A percentile compares a stretch with the other conserved stretches of the same genome.
These are phyloP conservation scores for Aegilops sharonensis DNA, from an alignment of 176 grass and related monocot genomes.

Conservation along the genomic window DNA sequence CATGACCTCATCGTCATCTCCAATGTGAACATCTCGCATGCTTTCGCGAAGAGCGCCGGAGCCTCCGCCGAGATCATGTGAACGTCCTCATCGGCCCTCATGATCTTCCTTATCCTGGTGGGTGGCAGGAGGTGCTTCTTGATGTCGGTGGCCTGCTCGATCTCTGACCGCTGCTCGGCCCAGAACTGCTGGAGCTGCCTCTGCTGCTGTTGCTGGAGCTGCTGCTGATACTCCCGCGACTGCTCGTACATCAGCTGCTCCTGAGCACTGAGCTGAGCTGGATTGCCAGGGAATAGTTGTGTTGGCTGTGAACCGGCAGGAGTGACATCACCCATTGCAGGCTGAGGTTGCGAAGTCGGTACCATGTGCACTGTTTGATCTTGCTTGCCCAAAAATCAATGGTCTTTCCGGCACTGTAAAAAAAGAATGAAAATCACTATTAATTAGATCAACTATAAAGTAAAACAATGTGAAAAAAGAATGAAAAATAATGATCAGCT, in stretches of 20 bases:
- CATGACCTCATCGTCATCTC: slow-evolving; percentile 64
- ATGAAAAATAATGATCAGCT: neutral
- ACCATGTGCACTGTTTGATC: too few relatives aligned
- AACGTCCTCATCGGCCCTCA: slow-evolving; percentile 58
- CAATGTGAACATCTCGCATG: slow-evolving; percentile 60
- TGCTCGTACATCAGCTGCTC: neutral
- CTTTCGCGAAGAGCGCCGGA: slow-evolving; percentile 54
- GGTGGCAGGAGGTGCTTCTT: neutral
- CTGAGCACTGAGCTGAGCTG: neutral
- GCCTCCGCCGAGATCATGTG: slow-evolving; percentile 66
- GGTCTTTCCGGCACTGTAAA: slow-evolving; percentile 13
- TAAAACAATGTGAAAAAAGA: too few relatives aligned
- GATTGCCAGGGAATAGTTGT: neutral
- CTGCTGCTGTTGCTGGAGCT: neutral
- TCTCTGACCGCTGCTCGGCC: neutral
- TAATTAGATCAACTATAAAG: too few relatives aligned
- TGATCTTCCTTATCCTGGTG: slow-evolving; percentile 67
- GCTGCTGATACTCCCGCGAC: neutral
- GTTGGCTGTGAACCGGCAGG: slow-evolving; percentile 18
- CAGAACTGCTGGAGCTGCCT: slow-evolving; percentile 17
- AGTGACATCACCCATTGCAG: slow-evolving; percentile 25
- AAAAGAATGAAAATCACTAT: too few relatives aligned
- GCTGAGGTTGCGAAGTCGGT: slow-evolving; percentile 16
- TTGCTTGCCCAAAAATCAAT: too few relatives aligned
- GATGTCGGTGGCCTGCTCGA: neutral